Conservation (phyloP, 2,329 filamentous ascomycete genomes). For the Boeremia lycopersici region DNA sequence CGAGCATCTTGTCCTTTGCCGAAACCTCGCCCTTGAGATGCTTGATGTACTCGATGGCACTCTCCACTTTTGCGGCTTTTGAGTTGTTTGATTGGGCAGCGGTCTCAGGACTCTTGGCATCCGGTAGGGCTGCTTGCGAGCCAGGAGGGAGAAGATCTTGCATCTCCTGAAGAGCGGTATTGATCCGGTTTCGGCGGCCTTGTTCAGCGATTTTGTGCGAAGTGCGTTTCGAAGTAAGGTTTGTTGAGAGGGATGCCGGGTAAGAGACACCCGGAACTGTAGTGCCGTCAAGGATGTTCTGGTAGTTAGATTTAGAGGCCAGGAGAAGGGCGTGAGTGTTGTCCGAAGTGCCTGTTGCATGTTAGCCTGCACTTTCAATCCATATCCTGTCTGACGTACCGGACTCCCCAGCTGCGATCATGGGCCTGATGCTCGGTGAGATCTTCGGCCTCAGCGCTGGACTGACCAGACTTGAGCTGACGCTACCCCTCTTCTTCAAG, state of each 20-base stretch:
- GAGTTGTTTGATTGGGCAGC: conserved; percentile 59
- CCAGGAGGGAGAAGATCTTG: conserved; percentile 76
- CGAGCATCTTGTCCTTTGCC: conserved; percentile 67
- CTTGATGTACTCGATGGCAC: conserved; percentile 95
- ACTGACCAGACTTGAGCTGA: conserved; percentile 70
- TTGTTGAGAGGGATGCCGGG: conserved; percentile 87
- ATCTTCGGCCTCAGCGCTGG: conserved; percentile 88
- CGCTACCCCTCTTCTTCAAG: conserved; percentile 61
- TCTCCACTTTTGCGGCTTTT: conserved; percentile 97
- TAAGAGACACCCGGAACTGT: conserved; percentile 88
- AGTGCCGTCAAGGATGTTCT: conserved; percentile 94
- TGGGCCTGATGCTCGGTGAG: conserved; percentile 90
- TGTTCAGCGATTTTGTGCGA: conserved; percentile 99
- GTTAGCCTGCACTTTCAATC: conserved; percentile 14
- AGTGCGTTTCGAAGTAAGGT: conserved; percentile 93
- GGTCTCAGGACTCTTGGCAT: conserved; percentile 45
- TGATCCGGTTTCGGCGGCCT: conserved; percentile 92
- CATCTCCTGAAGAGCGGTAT: conserved; percentile 90
- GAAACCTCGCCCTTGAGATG: conserved; percentile 75
- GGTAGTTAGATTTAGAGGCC: conserved; percentile 95
- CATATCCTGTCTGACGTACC: conserved; percentile 50
- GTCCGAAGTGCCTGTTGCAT: conserved; percentile 53
- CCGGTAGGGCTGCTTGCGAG: conserved; percentile 38
- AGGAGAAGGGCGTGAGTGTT: conserved; percentile 75
- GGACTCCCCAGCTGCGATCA: conserved; percentile 70